Conservation (phyloP, 768 basidiomycete genomes). For the Suillus clintonianus region DNA sequence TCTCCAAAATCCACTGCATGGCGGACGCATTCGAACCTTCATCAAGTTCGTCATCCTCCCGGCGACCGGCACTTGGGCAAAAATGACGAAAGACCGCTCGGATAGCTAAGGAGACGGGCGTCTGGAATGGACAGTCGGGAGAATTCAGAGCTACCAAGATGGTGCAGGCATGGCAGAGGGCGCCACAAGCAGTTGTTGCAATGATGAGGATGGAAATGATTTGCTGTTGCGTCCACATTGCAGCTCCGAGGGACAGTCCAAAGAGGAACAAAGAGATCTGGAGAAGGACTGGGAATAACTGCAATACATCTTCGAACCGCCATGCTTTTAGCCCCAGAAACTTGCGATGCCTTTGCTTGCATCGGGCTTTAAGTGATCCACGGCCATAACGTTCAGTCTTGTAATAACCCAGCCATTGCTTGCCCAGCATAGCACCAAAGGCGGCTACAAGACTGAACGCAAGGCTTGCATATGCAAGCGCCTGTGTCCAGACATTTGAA, state of each 20-base stretch:
- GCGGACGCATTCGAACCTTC: background rate
- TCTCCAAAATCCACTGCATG: conserved; percentile 11
- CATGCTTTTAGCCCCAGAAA: conserved; percentile 1
- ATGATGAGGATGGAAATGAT: conserved; percentile 11
- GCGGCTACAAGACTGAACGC: conserved; percentile 11
- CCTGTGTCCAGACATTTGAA: conserved; percentile 9
- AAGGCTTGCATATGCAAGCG: conserved; percentile 13
- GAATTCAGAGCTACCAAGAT: background rate
- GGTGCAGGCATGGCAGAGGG: conserved; percentile 1
- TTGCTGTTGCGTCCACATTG: background rate
- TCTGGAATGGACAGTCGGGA: conserved; percentile 9
- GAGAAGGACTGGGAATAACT: conserved; percentile 10
- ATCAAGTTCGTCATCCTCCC: too few relatives aligned
- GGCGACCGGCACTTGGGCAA: background rate
- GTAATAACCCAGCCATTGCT: conserved; percentile 13
- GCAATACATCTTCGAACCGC: conserved; percentile 7
- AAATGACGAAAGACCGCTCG: background rate
- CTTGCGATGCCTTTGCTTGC: conserved; percentile 9
- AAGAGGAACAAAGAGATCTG: conserved; percentile 15
- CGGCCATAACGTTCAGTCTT: background rate
- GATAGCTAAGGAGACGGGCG: background rate
- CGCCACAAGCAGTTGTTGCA: background rate
- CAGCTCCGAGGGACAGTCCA: conserved; percentile 1
- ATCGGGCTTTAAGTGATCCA: conserved; percentile 8
- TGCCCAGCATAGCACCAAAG: conserved; percentile 14